Evolutionary conservation across 441 rosid species (phyloP).

Genomic region (Melastoma candidum): DNA sequence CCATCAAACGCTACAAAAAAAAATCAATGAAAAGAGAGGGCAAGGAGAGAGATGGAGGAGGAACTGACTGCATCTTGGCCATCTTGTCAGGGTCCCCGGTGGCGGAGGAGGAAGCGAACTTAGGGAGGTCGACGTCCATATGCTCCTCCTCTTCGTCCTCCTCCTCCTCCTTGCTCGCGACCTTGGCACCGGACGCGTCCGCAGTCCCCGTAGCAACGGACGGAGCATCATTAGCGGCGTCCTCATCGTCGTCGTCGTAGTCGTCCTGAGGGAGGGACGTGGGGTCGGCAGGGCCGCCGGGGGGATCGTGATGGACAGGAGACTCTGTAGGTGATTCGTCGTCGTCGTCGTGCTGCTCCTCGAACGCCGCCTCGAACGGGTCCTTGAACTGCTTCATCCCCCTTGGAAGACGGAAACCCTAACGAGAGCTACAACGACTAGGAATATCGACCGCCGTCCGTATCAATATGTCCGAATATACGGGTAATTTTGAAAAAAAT

Average conservation of each 20-base stretch:
- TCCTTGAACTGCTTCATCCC: constrained; percentile 76
- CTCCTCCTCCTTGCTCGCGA: constrained; percentile 52
- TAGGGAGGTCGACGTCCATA: constrained; percentile 69
- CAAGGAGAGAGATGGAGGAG: not conserved
- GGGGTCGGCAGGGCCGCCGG: constrained; percentile 9
- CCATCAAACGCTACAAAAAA: not conserved
- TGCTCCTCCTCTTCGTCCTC: constrained; percentile 91
- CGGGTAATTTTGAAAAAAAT: too few relatives aligned
- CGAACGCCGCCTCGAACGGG: constrained; percentile 79
- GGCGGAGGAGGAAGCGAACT: constrained; percentile 60
- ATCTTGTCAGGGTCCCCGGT: constrained; percentile 62
- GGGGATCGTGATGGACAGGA: constrained; percentile 30
- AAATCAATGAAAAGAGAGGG: not conserved
- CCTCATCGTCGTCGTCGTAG: constrained; percentile 28
- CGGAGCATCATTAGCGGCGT: constrained; percentile 12
- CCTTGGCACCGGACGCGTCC: not conserved
- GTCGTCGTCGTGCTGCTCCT: constrained; percentile 48
- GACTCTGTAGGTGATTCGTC: constrained; percentile 42
- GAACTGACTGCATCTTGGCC: constrained; percentile 84
- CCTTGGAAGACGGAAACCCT: too few relatives aligned
- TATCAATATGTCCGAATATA: too few relatives aligned
- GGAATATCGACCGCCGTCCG: too few relatives aligned
- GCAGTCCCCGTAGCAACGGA: not conserved
- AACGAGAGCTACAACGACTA: too few relatives aligned
- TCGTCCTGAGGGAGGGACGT: constrained; percentile 2